Conservation (phyloP, 192 early-diverging fungal species). For the Coemansia sp. region DNA sequence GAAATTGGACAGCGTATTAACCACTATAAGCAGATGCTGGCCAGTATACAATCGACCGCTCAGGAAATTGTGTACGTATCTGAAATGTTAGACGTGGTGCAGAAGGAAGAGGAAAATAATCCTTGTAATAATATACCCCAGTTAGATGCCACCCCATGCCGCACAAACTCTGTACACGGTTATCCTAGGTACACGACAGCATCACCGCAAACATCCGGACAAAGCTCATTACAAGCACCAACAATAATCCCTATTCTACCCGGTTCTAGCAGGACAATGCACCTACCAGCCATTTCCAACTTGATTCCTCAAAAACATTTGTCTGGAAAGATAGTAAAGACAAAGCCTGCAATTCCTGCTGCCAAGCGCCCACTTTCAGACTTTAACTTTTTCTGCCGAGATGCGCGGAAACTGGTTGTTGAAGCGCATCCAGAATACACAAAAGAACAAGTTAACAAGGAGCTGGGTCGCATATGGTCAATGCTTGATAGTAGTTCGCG, state of each 20-base stretch:
- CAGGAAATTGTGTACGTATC: slow-evolving; percentile 5
- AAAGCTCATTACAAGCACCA: too few relatives aligned
- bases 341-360: not conserved
- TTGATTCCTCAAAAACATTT: not conserved
- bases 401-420: slow-evolving; percentile 44
- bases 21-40: slow-evolving; percentile 21
- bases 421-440: slow-evolving; percentile 37
- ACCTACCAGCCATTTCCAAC: too few relatives aligned
- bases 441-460: slow-evolving; percentile 48
- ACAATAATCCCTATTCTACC: too few relatives aligned
- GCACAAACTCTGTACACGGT: too few relatives aligned
- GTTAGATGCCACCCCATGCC: too few relatives aligned
- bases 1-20: slow-evolving; percentile 20
- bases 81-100: not conserved
- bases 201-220: too few relatives aligned
- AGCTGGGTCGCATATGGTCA: slow-evolving; percentile 46
- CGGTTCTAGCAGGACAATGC: too few relatives aligned
- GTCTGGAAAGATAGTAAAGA: not conserved
- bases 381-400: slow-evolving; percentile 49
- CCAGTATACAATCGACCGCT: slow-evolving; percentile 4
- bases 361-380: slow-evolving; percentile 42
- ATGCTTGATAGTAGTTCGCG: slow-evolving; percentile 26
- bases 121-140: too few relatives aligned
- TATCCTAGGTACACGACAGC: too few relatives aligned
- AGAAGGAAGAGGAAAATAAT: too few relatives aligned